phyloP scores from a whole-genome alignment of 495 filamentous ascomycete species.

The Monascus purpureus region DNA sequence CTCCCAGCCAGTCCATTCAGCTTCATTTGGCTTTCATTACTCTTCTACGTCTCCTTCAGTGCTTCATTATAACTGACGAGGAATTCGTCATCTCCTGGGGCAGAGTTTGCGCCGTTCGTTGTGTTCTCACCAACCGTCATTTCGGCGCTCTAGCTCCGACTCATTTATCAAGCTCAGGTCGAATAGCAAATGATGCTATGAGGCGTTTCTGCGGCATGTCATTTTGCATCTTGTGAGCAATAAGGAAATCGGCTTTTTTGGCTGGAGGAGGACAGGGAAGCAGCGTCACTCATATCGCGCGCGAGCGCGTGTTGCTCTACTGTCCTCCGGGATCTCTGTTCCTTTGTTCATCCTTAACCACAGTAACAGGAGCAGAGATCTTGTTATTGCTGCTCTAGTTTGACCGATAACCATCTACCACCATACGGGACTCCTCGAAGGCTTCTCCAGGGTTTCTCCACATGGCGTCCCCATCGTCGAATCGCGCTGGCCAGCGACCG shows the following conservation, averaged over 20 bases:
- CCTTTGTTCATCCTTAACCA: not conserved
- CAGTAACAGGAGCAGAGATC: not conserved
- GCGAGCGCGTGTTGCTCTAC: not conserved
- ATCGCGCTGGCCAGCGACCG: conserved; percentile 19
- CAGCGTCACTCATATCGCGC: not conserved
- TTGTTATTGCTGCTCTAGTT: not conserved
- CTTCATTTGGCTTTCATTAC: too few relatives aligned
- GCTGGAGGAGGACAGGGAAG: not conserved
- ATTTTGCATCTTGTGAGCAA: not conserved
- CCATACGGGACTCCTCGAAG: too few relatives aligned
- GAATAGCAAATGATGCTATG: not conserved
- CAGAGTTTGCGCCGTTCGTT: too few relatives aligned
- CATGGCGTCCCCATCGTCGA: conserved; percentile 22
- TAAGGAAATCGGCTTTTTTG: not conserved
- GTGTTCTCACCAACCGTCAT: too few relatives aligned
- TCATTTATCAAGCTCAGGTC: too few relatives aligned
- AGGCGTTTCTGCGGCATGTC: conserved; percentile 2
- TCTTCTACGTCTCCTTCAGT: too few relatives aligned
- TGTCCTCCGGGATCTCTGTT: not conserved
- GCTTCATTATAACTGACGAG: too few relatives aligned
- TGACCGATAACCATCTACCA: not conserved
- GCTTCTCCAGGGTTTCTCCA: not conserved
- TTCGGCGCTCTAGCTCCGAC: too few relatives aligned
- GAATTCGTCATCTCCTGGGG: too few relatives aligned
- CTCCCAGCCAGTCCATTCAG: too few relatives aligned